phyloP scores from a whole-genome alignment of 73 alveolate species.

The Diophrys appendiculata region DNA sequence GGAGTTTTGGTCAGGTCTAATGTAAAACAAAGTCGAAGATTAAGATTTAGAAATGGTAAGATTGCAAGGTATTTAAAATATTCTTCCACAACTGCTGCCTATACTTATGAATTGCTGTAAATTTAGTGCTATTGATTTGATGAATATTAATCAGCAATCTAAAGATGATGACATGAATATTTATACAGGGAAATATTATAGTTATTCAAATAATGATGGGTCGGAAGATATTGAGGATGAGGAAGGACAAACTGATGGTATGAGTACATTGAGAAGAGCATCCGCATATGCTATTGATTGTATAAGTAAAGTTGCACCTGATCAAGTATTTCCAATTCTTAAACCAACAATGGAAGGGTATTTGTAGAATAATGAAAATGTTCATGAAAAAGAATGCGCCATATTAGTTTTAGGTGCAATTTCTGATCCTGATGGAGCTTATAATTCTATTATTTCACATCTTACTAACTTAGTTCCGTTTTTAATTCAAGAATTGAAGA shows the following conservation, averaged over 20 bases:
- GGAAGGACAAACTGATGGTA: conserved; percentile 27
- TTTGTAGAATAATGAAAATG: not conserved
- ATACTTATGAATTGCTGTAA: conserved; percentile 49
- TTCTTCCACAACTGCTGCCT: conserved; percentile 24
- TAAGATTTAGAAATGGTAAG: conserved; percentile 26
- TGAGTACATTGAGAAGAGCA: conserved; percentile 57
- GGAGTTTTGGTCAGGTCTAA: conserved; percentile 66
- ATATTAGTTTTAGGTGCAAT: conserved; percentile 61
- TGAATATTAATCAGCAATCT: conserved; percentile 12
- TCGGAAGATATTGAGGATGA: conserved; percentile 28
- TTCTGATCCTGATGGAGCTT: conserved; percentile 57
- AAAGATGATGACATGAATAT: conserved; percentile 28
- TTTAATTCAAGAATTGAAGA: conserved; percentile 20
- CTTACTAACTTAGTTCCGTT: conserved; percentile 44
- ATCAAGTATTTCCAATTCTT: not conserved
- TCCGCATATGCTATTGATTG: conserved; percentile 58
- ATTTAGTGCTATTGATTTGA: conserved; percentile 37
- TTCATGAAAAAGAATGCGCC: conserved; percentile 54
- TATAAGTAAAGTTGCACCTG: conserved; percentile 1
- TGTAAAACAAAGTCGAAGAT: conserved; percentile 7
- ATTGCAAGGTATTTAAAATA: not conserved
- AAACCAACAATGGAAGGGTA: conserved; percentile 1
- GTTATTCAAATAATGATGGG: not conserved
- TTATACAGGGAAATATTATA: conserved; percentile 22
- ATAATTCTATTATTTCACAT: conserved; percentile 18